Evolutionary conservation across 139 green algal genomes (phyloP).

Genomic region (Diplosphaera chodatii): DNA sequence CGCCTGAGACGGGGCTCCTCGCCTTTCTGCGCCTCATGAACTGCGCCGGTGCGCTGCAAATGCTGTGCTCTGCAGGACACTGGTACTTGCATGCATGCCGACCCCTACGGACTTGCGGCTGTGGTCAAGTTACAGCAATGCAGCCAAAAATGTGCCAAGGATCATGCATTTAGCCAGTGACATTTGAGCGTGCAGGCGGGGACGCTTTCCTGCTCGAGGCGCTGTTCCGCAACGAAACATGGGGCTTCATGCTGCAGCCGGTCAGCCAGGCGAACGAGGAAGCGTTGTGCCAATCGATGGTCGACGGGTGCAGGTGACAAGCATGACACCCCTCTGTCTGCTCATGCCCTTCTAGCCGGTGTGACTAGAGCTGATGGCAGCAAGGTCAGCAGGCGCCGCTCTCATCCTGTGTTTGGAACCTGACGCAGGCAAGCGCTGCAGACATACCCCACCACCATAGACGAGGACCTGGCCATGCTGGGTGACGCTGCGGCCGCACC

Average conservation of each 20-base stretch:
- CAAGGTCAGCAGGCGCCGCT: too few relatives aligned
- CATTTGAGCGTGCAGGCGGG: conserved; percentile 41
- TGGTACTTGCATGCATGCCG: too few relatives aligned
- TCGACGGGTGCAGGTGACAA: conserved; percentile 38
- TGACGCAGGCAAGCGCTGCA: conserved; percentile 34
- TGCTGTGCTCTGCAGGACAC: background rate
- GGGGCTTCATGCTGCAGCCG: conserved; percentile 65
- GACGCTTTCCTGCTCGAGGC: conserved; percentile 90
- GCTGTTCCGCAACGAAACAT: conserved; percentile 75
- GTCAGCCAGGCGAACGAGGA: conserved; percentile 79
- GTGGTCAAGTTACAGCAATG: too few relatives aligned
- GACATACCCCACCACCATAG: conserved; percentile 50
- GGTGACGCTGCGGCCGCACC: background rate
- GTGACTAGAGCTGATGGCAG: too few relatives aligned
- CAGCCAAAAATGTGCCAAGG: too few relatives aligned
- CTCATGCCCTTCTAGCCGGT: too few relatives aligned
- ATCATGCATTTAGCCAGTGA: too few relatives aligned
- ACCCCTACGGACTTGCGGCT: too few relatives aligned
- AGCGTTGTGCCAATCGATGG: conserved; percentile 72
- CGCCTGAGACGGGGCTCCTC: conserved; percentile 53
- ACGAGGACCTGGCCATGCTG: conserved; percentile 52
- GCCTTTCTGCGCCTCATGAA: conserved; percentile 79
- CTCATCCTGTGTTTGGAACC: too few relatives aligned
- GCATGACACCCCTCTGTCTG: too few relatives aligned
- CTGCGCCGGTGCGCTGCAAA: conserved; percentile 24